Percentiles rank a stretch among this genome's conserved stretches.
Conservation (phyloP, 768 basidiomycete species). For the Mycena pura region DNA sequence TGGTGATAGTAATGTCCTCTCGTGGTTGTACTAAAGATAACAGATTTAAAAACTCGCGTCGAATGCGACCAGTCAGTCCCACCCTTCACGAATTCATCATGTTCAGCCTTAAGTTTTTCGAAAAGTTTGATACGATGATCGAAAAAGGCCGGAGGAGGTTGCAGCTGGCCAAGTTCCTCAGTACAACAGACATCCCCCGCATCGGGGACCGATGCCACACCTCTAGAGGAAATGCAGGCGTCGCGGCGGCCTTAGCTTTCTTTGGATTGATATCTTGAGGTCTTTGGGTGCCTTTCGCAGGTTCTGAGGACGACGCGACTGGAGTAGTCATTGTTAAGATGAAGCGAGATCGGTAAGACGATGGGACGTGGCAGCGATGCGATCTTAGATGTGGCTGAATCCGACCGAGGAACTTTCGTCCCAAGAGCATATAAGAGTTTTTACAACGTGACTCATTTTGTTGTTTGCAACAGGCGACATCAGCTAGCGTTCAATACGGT, state of each 20-base stretch:
- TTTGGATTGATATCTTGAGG: slow-evolving; percentile 48
- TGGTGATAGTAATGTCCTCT: slow-evolving; percentile 80
- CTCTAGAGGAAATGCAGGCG: slow-evolving; percentile 67
- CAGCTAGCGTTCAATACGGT: no score
- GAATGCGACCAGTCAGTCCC: slow-evolving; percentile 2
- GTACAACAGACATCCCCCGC: slow-evolving; percentile 1
- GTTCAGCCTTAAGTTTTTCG: slow-evolving; percentile 82
- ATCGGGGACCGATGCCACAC: slow-evolving; percentile 42
- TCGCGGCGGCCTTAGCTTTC: slow-evolving; percentile 49
- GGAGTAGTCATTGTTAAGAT: slow-evolving; percentile 57
- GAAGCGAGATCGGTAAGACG: slow-evolving; percentile 29
- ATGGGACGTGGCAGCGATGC: slow-evolving; percentile 38
- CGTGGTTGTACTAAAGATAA: slow-evolving; percentile 70
- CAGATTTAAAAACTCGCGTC: not conserved
- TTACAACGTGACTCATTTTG: slow-evolving; percentile 6
- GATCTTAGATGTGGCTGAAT: slow-evolving; percentile 36
- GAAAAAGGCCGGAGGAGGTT: slow-evolving; percentile 87
- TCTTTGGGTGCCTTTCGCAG: slow-evolving; percentile 37
- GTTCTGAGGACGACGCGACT: slow-evolving; percentile 61
- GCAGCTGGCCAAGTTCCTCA: slow-evolving; percentile 55
- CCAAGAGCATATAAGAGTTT: slow-evolving; percentile 22
- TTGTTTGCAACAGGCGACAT: no score
- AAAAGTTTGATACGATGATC: slow-evolving; percentile 91
- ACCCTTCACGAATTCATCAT: slow-evolving; percentile 85
- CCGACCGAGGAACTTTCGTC: slow-evolving; percentile 20